A percentile compares a stretch with the other conserved stretches of the same genome.
Conservation (phyloP, 1,284 basidiomycete genomes). For the Marasmius tenuissimus region DNA sequence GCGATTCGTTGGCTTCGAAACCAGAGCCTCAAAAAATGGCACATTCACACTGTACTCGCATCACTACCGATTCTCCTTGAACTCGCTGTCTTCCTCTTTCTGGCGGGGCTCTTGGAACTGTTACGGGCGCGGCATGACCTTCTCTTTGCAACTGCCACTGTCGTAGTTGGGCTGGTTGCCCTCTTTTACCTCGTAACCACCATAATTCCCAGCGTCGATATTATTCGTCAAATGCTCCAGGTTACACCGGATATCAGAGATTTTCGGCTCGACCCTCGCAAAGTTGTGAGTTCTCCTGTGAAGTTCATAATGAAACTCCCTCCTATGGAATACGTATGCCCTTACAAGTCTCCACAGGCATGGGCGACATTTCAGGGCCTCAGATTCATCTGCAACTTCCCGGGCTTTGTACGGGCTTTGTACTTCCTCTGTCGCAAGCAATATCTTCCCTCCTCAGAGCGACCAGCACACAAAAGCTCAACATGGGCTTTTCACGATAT, state of each 20-base stretch:
- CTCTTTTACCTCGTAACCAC: neutral
- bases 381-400: neutral
- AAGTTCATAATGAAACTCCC: neutral
- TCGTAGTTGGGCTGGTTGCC: neutral
- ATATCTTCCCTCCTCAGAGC: neutral
- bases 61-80: conserved; percentile 1
- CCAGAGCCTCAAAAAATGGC: neutral
- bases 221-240: neutral
- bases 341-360: neutral
- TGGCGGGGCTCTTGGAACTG: conserved; percentile 2
- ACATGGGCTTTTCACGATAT: neutral
- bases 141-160: neutral
- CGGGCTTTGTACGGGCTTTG: neutral
- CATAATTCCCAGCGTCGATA: neutral
- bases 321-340: neutral
- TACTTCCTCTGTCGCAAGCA: neutral
- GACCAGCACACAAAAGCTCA: neutral
- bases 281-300: neutral
- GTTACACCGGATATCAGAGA: neutral
- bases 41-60: neutral
- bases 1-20: neutral
- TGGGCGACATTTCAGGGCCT: neutral
- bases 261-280: neutral
- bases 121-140: neutral
- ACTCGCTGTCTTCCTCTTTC: neutral